A percentile compares a stretch with the other conserved stretches of the same genome.
Conservation (phyloP, 371 early-diverging fungal species). For the Syncephalastrum racemosum region DNA sequence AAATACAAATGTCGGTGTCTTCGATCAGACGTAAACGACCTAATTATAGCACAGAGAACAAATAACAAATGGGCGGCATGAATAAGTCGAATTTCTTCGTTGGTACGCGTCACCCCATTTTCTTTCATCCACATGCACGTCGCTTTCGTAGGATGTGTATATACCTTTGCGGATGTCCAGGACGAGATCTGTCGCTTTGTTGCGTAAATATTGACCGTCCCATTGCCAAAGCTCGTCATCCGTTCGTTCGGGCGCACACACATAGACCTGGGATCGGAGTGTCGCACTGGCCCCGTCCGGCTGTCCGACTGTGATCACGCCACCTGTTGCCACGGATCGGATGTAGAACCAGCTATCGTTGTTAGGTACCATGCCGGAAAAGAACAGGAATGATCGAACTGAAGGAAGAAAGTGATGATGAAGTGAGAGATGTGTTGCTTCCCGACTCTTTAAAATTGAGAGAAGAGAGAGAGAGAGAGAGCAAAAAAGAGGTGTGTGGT, state of each 20-base stretch:
- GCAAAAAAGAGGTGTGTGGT: not conserved
- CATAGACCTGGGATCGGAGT: conserved; percentile 41
- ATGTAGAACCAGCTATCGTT: conserved; percentile 42
- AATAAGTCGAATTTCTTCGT: too few species aligned
- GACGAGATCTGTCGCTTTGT: conserved; percentile 43
- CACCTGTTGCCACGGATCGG: conserved; percentile 31
- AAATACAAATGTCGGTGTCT: conserved; percentile 53
- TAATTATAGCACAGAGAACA: conserved; percentile 7
- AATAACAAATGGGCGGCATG: too few species aligned
- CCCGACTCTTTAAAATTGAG: not conserved
- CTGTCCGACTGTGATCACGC: conserved; percentile 26
- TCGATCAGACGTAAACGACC: conserved; percentile 48
- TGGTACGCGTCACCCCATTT: too few species aligned
- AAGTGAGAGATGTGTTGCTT: too few species aligned
- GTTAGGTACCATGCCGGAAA: not conserved
- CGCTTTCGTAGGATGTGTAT: not conserved
- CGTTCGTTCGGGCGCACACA: conserved; percentile 24
- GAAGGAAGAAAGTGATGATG: too few species aligned
- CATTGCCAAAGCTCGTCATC: conserved; percentile 48
- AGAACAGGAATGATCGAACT: too few species aligned
- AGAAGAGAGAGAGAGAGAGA: conserved; percentile 9
- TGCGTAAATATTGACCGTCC: conserved; percentile 38
- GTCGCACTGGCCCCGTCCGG: conserved; percentile 13
- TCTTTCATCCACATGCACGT: too few species aligned
- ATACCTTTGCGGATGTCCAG: conserved; percentile 52